Base-by-base conservation (phyloP, 2,329 filamentous ascomycete genomes). In the Xylariomycetidae sp. region DNA sequence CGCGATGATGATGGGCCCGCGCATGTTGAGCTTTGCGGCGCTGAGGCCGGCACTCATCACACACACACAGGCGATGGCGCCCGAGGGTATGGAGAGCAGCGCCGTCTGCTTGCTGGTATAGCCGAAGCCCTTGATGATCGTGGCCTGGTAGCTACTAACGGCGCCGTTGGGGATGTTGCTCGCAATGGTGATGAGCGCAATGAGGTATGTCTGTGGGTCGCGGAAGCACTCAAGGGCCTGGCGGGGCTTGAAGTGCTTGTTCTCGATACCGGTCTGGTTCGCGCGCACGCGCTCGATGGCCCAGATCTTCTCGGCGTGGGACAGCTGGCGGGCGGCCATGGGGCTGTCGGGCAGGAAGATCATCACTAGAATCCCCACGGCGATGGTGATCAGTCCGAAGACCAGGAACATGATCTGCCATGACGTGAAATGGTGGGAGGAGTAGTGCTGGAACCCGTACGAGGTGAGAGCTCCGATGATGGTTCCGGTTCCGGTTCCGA, bases 331-430 rank as follows among this genome's bases (percentile, higher is more conserved):
- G 10, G 48, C 45, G 13, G 31, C 43, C 48, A 51, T 51, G 12
- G 46, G 48, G 23, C 34, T 50, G 22, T 52, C 47, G 15, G 48
- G 48, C n/a, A 52, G 37, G 34, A 49, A 44, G 13, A 48, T 20
- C 26, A 45, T 27, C 15, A 46, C 39, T 12, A 49, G 33, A 16
- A 42, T 34, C 5, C 47, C 47, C 17, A 47, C 42, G 16, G 16
- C 40, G 29, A 52, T 38, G 12, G 48, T 49, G 37, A 50, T 44
- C 1, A 66, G 45, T 0, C 67, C 66, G 36, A 67, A 60, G 8
- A 64, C 50, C 2, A 70, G 47, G 40, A 70, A 67, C 57, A 70
- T 61, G 30, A 72, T 73, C 44, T 72, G 68, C 70, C 69, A 75
- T 27, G 63, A 57, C 16, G 55, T 58, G 31, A 73, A 55, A 2